A percentile compares a stretch with the other conserved stretches of the same genome.
phyloP scores from a whole-genome alignment of 306 rosid species.

The Dryas drummondii region DNA sequence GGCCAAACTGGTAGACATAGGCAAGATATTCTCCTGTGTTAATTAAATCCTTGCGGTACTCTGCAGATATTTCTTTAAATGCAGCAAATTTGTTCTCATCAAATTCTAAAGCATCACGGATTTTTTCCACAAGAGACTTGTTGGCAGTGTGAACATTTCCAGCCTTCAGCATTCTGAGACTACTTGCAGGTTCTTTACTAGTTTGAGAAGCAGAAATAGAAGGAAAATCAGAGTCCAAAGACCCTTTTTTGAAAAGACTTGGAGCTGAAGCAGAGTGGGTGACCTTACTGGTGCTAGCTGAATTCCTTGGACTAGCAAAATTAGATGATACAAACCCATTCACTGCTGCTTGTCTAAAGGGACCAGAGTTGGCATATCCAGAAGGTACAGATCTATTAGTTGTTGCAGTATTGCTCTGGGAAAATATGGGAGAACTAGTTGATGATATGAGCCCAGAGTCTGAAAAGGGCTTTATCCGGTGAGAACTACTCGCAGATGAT shows the following conservation, averaged over 20 bases:
- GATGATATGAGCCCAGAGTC: slow-evolving; percentile 29
- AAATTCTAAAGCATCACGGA: slow-evolving; percentile 70
- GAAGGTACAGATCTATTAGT: slow-evolving; percentile 2
- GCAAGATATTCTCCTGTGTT: slow-evolving; percentile 65
- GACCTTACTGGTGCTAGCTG: slow-evolving; percentile 40
- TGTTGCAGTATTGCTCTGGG: slow-evolving; percentile 1
- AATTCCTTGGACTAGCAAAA: slow-evolving; percentile 4
- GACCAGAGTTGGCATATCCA: not conserved
- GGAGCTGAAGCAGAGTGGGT: slow-evolving; percentile 74
- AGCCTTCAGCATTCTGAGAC: slow-evolving; percentile 37
- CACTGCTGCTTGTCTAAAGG: slow-evolving; percentile 3
- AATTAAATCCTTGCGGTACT: slow-evolving; percentile 71
- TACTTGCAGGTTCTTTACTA: slow-evolving; percentile 45
- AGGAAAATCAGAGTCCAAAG: slow-evolving; percentile 65
- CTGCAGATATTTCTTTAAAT: slow-evolving; percentile 74
- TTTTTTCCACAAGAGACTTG: slow-evolving; percentile 82
- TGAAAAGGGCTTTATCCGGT: slow-evolving; percentile 4
- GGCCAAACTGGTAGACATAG: slow-evolving; percentile 73
- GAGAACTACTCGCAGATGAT: slow-evolving; percentile 40
- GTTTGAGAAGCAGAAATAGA: slow-evolving; percentile 61
- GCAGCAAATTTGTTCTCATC: slow-evolving; percentile 61
- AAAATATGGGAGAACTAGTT: slow-evolving; percentile 11
- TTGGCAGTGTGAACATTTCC: slow-evolving; percentile 78
- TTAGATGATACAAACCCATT: slow-evolving; percentile 9
- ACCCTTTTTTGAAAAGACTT: slow-evolving; percentile 48